These are phyloP conservation scores for Thraustochytrium sp. DNA, from an alignment of 352 stramenopile species.

Conservation along the genomic window DNA sequence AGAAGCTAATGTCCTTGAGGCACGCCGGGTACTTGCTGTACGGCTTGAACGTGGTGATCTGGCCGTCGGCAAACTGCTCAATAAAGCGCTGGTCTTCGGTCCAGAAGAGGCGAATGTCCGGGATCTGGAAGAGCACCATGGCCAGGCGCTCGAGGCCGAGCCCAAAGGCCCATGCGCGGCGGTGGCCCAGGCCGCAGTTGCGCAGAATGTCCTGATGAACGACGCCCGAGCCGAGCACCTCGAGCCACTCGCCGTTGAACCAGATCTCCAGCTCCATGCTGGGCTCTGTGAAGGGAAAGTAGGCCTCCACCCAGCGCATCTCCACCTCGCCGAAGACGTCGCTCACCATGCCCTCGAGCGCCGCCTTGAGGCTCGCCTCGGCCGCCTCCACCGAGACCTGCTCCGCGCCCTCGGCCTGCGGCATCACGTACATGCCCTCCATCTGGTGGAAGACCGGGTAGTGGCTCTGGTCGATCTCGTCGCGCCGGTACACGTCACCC, in stretches of 20 bases:
- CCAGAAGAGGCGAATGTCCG: slow-evolving; percentile 99
- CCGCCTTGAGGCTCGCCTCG: slow-evolving; percentile 86
- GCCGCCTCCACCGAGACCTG: slow-evolving; percentile 69
- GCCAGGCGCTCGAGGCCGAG: slow-evolving; percentile 94
- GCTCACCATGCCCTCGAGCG: slow-evolving; percentile 83
- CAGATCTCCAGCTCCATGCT: slow-evolving; percentile 97
- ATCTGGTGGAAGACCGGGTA: slow-evolving; percentile 99
- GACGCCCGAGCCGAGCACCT: slow-evolving; percentile 96
- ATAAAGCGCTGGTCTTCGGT: slow-evolving; percentile 83
- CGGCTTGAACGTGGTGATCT: slow-evolving; percentile 74
- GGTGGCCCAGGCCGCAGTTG: slow-evolving; percentile 62
- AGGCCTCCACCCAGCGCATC: slow-evolving; percentile 95
- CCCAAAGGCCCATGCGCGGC: slow-evolving; percentile 92
- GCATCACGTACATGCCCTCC: slow-evolving; percentile 93
- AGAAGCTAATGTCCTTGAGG: slow-evolving; percentile 99
- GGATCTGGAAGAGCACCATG: slow-evolving; percentile 99
- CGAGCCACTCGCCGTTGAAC: slow-evolving; percentile 95
- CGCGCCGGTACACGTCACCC: slow-evolving; percentile 92
- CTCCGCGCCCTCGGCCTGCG: slow-evolving; percentile 19
- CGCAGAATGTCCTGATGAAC: slow-evolving; percentile 88
- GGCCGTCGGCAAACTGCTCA: slow-evolving; percentile 46
- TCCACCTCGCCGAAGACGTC: slow-evolving; percentile 74
- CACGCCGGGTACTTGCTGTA: slow-evolving; percentile 98
- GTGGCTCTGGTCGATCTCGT: slow-evolving; percentile 97
- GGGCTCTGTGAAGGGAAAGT: slow-evolving; percentile 98